Conservation (phyloP, 805 yeast species). For the Phaffomyces thermotolerans region DNA sequence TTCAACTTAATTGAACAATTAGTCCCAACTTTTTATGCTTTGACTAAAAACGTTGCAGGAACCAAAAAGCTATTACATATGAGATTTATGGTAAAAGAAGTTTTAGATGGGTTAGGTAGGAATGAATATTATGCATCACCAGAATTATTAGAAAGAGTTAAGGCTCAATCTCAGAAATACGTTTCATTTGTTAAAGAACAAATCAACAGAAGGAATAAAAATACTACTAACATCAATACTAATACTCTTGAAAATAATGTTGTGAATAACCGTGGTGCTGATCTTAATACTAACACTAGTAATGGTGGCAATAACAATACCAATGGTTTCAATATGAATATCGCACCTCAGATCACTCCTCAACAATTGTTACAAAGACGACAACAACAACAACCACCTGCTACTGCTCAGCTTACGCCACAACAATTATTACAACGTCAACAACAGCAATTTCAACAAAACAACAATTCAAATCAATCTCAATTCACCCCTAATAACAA, state of each 20-base stretch:
- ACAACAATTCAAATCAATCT: constrained; percentile 1
- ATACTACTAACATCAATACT: constrained; percentile 17
- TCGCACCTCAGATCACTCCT: constrained; percentile 21
- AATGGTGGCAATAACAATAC: neutral
- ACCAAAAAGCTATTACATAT: constrained; percentile 72
- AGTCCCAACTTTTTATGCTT: constrained; percentile 68
- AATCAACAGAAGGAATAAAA: constrained; percentile 26
- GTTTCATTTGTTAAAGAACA: constrained; percentile 70
- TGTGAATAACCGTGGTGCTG: neutral
- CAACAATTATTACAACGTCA: constrained; percentile 25
- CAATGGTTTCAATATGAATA: neutral
- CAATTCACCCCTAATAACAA: constrained; percentile 9
- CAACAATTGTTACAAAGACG: constrained; percentile 22
- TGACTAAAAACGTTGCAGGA: constrained; percentile 69
- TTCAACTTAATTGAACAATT: constrained; percentile 66
- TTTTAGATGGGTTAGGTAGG: constrained; percentile 59
- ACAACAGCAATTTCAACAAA: constrained; percentile 13
- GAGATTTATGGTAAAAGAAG: constrained; percentile 71
- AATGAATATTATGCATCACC: constrained; percentile 67
- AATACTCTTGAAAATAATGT: neutral
- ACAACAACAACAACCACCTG: constrained; percentile 19
- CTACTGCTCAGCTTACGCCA: constrained; percentile 17
- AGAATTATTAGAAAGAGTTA: constrained; percentile 61
- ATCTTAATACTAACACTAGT: neutral
- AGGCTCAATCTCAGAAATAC: constrained; percentile 65